Percentiles rank a stretch among this genome's conserved stretches.
These are phyloP conservation scores for Boletus sp. DNA, from an alignment of 768 basidiomycete species.

Conservation along the genomic window DNA sequence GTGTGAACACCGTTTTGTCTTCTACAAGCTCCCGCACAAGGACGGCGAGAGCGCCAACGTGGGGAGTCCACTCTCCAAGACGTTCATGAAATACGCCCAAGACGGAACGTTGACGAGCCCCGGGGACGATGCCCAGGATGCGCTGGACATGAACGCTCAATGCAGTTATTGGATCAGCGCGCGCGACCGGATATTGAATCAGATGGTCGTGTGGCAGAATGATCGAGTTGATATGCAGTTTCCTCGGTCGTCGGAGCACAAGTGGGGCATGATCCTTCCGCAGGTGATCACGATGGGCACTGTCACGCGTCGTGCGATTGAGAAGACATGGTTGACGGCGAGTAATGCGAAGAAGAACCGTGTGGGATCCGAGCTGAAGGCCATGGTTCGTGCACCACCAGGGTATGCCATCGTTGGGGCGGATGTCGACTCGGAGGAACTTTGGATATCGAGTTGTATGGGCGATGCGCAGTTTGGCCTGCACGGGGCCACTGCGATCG, in stretches of 20 bases:
- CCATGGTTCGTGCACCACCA: conserved; percentile 92
- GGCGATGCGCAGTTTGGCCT: conserved; percentile 97
- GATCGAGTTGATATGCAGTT: conserved; percentile 54
- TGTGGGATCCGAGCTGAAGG: conserved; percentile 97
- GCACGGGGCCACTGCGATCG: conserved; percentile 94
- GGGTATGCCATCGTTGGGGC: conserved; percentile 96
- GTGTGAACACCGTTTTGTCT: conserved; percentile 47
- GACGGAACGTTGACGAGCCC: conserved; percentile 49
- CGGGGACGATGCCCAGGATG: conserved; percentile 75
- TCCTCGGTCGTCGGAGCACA: conserved; percentile 33
- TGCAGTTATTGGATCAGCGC: conserved; percentile 92
- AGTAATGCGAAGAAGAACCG: conserved; percentile 98
- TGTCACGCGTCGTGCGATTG: conserved; percentile 94
- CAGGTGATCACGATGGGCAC: conserved; percentile 99
- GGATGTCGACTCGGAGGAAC: conserved; percentile 97
- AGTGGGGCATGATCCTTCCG: conserved; percentile 91
- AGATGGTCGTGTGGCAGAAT: conserved; percentile 88
- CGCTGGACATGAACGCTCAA: conserved; percentile 59
- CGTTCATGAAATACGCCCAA: conserved; percentile 84
- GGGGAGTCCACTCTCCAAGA: conserved; percentile 87
- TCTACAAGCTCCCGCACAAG: conserved; percentile 95
- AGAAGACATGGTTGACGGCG: conserved; percentile 97
- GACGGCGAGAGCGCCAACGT: conserved; percentile 95
- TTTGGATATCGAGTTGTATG: conserved; percentile 99
- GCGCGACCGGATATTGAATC: conserved; percentile 85